Conservation (phyloP, 2,329 filamentous ascomycete genomes). For the Fusarium neocosmosporiellum region DNA sequence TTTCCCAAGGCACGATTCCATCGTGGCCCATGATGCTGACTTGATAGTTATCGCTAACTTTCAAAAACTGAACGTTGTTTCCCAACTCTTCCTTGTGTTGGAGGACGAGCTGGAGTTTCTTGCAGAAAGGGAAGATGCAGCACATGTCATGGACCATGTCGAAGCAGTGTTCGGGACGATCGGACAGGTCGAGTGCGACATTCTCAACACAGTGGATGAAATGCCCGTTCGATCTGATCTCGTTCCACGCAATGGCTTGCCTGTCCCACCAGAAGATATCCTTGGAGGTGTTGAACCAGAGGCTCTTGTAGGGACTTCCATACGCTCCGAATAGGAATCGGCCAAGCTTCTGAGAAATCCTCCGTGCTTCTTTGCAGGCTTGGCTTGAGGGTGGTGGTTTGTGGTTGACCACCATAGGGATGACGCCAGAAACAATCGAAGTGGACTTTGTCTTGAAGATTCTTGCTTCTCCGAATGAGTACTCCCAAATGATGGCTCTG, state of each 20-base stretch:
- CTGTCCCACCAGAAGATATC: conserved; percentile 11
- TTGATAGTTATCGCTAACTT: not conserved
- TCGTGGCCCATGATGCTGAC: not conserved
- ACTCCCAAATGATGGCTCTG: not conserved
- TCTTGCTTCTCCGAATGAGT: conserved; percentile 1
- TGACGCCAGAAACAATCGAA: not conserved
- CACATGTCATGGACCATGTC: not conserved
- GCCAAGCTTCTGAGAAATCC: not conserved
- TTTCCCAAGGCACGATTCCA: not conserved
- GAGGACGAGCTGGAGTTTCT: not conserved
- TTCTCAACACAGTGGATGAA: not conserved
- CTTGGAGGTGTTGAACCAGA: conserved; percentile 2
- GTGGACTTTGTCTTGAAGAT: not conserved
- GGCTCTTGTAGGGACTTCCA: not conserved
- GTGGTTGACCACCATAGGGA: conserved; percentile 9
- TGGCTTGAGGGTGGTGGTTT: conserved; percentile 11
- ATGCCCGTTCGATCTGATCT: not conserved
- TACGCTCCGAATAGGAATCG: not conserved
- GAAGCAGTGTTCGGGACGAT: not conserved
- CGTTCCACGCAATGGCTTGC: not conserved
- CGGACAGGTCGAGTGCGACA: not conserved
- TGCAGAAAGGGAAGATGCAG: not conserved
- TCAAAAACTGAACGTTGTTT: not conserved
- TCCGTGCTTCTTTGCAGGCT: conserved; percentile 6
- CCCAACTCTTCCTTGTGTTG: not conserved